These are phyloP conservation scores for Russula sp. DNA, from an alignment of 768 basidiomycete genomes.

Conservation along the genomic window DNA sequence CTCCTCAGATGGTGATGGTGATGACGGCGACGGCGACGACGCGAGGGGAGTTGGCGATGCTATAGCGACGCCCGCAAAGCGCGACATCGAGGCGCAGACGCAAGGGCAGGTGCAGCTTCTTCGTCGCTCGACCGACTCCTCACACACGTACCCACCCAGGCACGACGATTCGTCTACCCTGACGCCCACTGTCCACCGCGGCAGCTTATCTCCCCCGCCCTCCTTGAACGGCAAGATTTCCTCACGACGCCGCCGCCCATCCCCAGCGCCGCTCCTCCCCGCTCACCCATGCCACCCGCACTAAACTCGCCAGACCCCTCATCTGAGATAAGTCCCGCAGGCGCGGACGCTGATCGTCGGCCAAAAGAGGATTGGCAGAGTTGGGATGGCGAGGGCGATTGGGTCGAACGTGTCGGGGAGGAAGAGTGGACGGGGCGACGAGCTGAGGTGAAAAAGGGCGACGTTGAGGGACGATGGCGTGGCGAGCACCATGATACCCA, in stretches of 20 bases:
- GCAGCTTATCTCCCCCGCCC: constrained; percentile 32
- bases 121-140: constrained; percentile 36
- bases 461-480: constrained; percentile 35
- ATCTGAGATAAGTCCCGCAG: constrained; percentile 17
- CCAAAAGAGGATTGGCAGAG: constrained; percentile 46
- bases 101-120: constrained; percentile 40
- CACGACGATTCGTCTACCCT: constrained; percentile 39
- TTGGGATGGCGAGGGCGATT: constrained; percentile 46
- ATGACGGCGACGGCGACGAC: constrained; percentile 27
- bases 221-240: constrained; percentile 12
- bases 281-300: constrained; percentile 27
- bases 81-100: constrained; percentile 51
- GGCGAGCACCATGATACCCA: constrained; percentile 7
- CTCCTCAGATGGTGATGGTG: constrained; percentile 38
- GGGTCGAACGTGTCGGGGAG: constrained; percentile 48
- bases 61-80: not conserved
- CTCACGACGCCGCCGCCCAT: constrained; percentile 24
- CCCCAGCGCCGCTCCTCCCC: constrained; percentile 33
- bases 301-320: constrained; percentile 22
- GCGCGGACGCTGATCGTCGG: constrained; percentile 18
- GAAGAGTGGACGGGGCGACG: constrained; percentile 48
- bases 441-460: constrained; percentile 41
- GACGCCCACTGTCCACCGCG: constrained; percentile 38
- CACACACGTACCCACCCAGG: constrained; percentile 64
- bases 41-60: not conserved